A percentile compares a stretch with the other conserved stretches of the same genome.
Conservation (phyloP, 345 rosid species). For the Ceriops decandra region DNA sequence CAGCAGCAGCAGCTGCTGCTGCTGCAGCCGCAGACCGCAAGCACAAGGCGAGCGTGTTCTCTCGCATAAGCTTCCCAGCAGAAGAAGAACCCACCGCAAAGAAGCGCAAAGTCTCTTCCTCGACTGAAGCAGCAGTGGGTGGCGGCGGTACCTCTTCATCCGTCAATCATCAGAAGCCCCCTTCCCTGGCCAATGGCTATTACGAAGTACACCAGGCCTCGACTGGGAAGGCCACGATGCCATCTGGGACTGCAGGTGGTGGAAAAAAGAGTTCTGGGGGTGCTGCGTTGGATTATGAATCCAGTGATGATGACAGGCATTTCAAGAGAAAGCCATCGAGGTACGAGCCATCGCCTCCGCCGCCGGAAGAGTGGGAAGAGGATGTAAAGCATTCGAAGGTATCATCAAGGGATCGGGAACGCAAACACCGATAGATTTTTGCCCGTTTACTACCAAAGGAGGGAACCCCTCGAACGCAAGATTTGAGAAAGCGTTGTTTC, state of each 20-base stretch:
- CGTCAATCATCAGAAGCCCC: slow-evolving; percentile 35
- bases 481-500: no score
- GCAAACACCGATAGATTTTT: slow-evolving; percentile 32
- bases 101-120: slow-evolving; percentile 53
- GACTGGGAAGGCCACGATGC: slow-evolving; percentile 21
- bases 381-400: slow-evolving; percentile 35
- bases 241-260: slow-evolving; percentile 17
- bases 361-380: slow-evolving; percentile 38
- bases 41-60: slow-evolving; percentile 75
- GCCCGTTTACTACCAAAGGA: no score
- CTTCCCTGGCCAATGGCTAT: slow-evolving; percentile 42
- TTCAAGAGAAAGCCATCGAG: slow-evolving; percentile 89
- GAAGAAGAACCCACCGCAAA: slow-evolving; percentile 51
- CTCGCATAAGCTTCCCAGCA: slow-evolving; percentile 74
- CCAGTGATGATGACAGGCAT: slow-evolving; percentile 89
- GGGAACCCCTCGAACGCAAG: no score
- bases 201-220: slow-evolving; percentile 37
- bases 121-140: slow-evolving; percentile 20
- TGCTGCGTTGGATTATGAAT: slow-evolving; percentile 52
- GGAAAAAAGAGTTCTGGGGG: slow-evolving; percentile 28
- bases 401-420: slow-evolving; percentile 39
- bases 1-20: slow-evolving; percentile 23
- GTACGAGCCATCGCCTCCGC: slow-evolving; percentile 65
- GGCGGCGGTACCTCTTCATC: slow-evolving; percentile 12
- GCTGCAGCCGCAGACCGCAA: slow-evolving; percentile 35